These are phyloP conservation scores for Pseudotsuga menziesii DNA, from an alignment of 75 land plant genomes.

Conservation along the genomic window DNA sequence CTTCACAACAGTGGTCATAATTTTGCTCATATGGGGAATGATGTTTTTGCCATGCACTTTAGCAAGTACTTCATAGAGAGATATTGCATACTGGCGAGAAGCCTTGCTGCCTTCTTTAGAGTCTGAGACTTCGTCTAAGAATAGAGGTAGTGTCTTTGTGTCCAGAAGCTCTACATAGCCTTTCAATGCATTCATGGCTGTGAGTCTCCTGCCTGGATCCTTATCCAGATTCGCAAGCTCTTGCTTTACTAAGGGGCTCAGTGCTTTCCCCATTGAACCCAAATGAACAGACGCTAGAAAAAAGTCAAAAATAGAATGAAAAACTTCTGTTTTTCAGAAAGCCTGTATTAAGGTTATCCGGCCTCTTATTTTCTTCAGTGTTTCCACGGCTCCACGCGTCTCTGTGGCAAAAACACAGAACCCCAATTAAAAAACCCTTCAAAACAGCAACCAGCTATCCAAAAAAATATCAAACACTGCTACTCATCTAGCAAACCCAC, in stretches of 20 bases:
- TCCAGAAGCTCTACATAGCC: slow-evolving; percentile 56
- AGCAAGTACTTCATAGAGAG: slow-evolving; percentile 80
- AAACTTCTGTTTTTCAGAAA: neutral
- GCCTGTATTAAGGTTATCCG: neutral
- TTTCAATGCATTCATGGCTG: slow-evolving; percentile 64
- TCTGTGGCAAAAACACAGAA: neutral
- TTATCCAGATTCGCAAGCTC: slow-evolving; percentile 71
- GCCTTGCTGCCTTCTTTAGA: slow-evolving; percentile 36
- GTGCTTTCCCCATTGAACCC: slow-evolving; percentile 34
- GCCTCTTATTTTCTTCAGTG: neutral
- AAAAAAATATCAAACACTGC: neutral
- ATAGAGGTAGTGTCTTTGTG: slow-evolving; percentile 44
- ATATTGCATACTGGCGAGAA: slow-evolving; percentile 61
- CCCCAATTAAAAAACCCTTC: neutral
- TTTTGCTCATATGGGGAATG: slow-evolving; percentile 69
- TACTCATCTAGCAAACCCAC: neutral
- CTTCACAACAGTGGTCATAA: slow-evolving; percentile 61
- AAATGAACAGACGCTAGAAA: neutral
- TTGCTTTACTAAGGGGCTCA: slow-evolving; percentile 38
- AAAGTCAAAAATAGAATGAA: neutral
- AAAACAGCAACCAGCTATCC: neutral
- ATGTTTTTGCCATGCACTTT: slow-evolving; percentile 68
- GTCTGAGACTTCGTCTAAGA: slow-evolving; percentile 73
- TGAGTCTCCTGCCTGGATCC: slow-evolving; percentile 54
- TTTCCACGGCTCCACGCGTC: neutral